Evolutionary conservation across 2,329 filamentous ascomycete species (phyloP), one percentile per base, ranked within the genome.

Genomic region (Colletotrichum sp.): DNA sequence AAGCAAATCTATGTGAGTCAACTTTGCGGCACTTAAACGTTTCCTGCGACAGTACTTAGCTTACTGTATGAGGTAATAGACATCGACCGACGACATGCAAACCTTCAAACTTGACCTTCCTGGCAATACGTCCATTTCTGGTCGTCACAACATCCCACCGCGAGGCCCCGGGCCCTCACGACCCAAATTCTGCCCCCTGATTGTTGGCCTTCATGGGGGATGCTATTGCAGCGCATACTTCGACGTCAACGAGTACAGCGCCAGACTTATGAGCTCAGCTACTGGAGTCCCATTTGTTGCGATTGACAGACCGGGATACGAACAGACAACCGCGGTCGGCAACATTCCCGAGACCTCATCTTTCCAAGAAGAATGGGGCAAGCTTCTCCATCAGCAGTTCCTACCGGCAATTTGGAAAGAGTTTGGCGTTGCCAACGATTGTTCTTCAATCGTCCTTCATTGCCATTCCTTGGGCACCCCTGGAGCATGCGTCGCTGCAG

Each of bases 201-300:
- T 80, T 21, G 71, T 80, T 8, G 77, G 74, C 12, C 64, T 81
- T 7, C 78, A 80, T 30, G 80, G 79, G n/a, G 79, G 78, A 18
- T 70, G 28, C 52, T 80, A 80, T 48, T 28, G 34, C 18, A 71
- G 71, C 34, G 48, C 24, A 4, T 79, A 80, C 67, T 80, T 80
- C 52, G 78, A 80, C 24, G 79, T 77, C 9, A 77, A 78, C 36
- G 69, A 73, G 4, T 69, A 77, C 43, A 71, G 75, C 5, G 79
- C 79, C 1, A 12, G 55, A 3, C 28, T 66, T 2, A 43, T 69
- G 32, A 79, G 78, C 59, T 68, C 72, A 12, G 75, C 68, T 7
- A 70, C 78, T 9, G 63, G 73, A 3, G 76, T 81, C n/a, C 79
- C 79, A 3, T 77, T 79, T 32, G 72, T 80, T 2, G 77, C 79